Conservation (phyloP, 352 stramenopile species). For the Peronospora farinosa region DNA sequence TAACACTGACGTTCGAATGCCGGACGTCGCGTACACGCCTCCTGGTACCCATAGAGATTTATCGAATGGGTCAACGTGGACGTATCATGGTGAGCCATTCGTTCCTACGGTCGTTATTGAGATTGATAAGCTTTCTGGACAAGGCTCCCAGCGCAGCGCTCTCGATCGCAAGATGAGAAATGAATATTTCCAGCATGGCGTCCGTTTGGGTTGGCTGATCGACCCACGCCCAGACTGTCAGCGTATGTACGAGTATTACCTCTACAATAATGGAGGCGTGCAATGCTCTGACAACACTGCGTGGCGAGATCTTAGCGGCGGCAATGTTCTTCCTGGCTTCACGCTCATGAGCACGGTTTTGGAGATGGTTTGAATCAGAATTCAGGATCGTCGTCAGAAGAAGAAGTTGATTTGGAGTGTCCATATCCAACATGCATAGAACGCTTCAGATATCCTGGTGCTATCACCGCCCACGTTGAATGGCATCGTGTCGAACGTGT, state of each 20-base stretch:
- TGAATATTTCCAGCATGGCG: no score
- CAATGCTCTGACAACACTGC: constrained; percentile 3
- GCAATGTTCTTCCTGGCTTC: constrained; percentile 22
- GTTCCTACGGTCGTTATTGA: constrained; percentile 4
- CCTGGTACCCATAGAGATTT: constrained; percentile 1
- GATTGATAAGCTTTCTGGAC: constrained; percentile 5
- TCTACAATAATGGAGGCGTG: constrained; percentile 10
- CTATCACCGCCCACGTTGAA: constrained; percentile 7
- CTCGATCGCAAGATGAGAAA: constrained; percentile 11
- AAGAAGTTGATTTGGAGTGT: constrained; percentile 17
- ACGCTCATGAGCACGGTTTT: background rate
- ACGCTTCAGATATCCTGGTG: constrained; percentile 6
- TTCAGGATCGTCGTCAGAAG: constrained; percentile 15
- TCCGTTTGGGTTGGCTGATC: no score
- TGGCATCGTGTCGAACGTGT: constrained; percentile 4
- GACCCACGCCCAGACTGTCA: no score
- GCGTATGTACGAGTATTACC: no score
- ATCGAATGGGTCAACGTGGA: constrained; percentile 6
- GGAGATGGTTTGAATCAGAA: constrained; percentile 13
- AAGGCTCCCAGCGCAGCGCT: constrained; percentile 1
- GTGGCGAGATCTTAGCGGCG: constrained; percentile 25
- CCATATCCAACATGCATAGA: constrained; percentile 6
- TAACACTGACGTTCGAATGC: constrained; percentile 2
- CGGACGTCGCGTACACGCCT: constrained; percentile 5
- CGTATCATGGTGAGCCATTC: constrained; percentile 19